A percentile compares a stretch with the other conserved stretches of the same genome.
phyloP scores from a whole-genome alignment of 202 grass and related monocot genomes.

The Saccharum hybrid region DNA sequence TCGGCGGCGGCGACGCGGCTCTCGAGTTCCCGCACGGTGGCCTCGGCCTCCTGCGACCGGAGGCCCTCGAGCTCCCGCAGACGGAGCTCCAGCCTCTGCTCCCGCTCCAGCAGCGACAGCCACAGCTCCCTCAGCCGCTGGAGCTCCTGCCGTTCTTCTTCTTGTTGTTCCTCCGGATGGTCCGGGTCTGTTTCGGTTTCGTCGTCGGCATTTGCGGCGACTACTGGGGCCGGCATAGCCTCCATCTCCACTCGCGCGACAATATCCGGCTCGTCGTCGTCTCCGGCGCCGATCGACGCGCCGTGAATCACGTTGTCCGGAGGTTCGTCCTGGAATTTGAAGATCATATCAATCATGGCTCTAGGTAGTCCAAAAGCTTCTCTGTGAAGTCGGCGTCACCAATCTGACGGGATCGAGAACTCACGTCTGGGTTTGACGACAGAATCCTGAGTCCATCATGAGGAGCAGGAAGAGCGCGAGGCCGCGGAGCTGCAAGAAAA shows the following conservation, averaged over 20 bases:
- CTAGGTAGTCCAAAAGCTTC: neutral
- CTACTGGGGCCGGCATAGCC: neutral
- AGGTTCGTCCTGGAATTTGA: slow-evolving; percentile 46
- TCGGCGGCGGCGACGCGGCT: slow-evolving; percentile 41
- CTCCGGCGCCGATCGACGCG: slow-evolving; percentile 49
- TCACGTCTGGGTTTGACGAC: slow-evolving; percentile 40
- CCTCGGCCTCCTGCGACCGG: slow-evolving; percentile 51
- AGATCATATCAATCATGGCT: slow-evolving; percentile 8
- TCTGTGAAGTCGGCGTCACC: neutral
- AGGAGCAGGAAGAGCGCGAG: slow-evolving; percentile 22
- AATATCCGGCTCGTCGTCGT: slow-evolving; percentile 46
- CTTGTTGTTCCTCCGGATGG: slow-evolving; percentile 29
- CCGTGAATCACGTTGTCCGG: slow-evolving; percentile 63
- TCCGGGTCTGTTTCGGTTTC: slow-evolving; percentile 34
- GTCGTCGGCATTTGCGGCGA: slow-evolving; percentile 4
- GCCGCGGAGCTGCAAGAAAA: neutral
- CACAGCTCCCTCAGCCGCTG: slow-evolving; percentile 52
- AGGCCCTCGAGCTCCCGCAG: slow-evolving; percentile 66
- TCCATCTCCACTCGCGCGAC: slow-evolving; percentile 40
- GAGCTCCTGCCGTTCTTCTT: slow-evolving; percentile 50
- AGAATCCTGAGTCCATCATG: slow-evolving; percentile 49
- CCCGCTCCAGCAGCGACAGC: slow-evolving; percentile 63
- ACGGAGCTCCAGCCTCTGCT: slow-evolving; percentile 63
- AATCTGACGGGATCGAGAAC: neutral
- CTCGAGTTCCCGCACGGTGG: slow-evolving; percentile 61